Percentiles rank a stretch among this genome's conserved stretches.
These are phyloP conservation scores for Maudiozyma humilis DNA, from an alignment of 1,139 yeast genomes.

Conservation along the genomic window DNA sequence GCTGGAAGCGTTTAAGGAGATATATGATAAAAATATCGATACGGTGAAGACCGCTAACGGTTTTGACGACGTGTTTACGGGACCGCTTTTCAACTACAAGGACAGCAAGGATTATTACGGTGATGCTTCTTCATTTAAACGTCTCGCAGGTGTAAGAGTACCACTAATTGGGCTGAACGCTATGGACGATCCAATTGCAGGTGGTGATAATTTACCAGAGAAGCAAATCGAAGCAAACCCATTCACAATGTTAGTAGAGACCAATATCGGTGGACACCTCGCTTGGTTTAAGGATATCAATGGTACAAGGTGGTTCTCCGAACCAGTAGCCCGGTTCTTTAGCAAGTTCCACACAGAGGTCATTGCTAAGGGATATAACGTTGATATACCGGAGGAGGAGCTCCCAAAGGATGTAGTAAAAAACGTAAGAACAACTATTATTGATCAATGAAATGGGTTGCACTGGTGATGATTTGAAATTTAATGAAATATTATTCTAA, in stretches of 20 bases:
- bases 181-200: constrained; percentile 52
- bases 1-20: constrained; percentile 15
- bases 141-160: constrained; percentile 43
- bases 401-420: constrained; percentile 15
- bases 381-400: constrained; percentile 11
- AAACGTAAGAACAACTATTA: constrained; percentile 16
- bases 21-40: constrained; percentile 13
- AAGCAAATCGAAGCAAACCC: constrained; percentile 48
- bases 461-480: not conserved
- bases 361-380: constrained; percentile 14
- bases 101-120: constrained; percentile 47
- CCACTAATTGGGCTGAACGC: constrained; percentile 46
- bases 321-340: constrained; percentile 35
- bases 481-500: too few relatives aligned
- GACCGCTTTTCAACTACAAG: constrained; percentile 47
- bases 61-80: constrained; percentile 48
- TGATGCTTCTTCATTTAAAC: constrained; percentile 45
- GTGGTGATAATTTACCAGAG: constrained; percentile 41
- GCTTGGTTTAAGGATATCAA: constrained; percentile 45
- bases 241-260: constrained; percentile 44
- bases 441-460: not conserved
- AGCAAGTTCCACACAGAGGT: constrained; percentile 27
- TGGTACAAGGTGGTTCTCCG: constrained; percentile 48
- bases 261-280: constrained; percentile 58
- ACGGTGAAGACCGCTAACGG: constrained; percentile 32